These are phyloP conservation scores for Glutinoglossum americanum DNA, from an alignment of 495 filamentous ascomycete species.

Conservation along the genomic window DNA sequence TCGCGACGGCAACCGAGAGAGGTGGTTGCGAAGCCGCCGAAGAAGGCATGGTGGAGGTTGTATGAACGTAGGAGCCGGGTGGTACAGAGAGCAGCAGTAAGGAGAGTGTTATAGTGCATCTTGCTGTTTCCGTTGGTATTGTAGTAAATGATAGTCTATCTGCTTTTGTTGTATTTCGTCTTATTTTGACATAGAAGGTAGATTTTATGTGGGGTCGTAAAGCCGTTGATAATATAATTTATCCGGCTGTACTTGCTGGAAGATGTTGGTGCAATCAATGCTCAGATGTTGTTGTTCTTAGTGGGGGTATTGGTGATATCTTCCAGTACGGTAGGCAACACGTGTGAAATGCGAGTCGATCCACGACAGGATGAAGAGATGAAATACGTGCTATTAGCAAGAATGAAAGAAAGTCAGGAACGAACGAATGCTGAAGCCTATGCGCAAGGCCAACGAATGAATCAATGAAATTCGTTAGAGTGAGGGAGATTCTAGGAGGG, in stretches of 20 bases:
- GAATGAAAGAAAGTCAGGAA: neutral
- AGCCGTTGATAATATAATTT: neutral
- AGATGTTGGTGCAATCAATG: neutral
- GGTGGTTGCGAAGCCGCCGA: slow-evolving; percentile 17
- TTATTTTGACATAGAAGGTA: neutral
- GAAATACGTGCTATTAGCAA: neutral
- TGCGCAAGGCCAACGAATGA: neutral
- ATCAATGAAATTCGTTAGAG: slow-evolving; percentile 1
- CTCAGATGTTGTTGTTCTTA: neutral
- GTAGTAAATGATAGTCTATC: neutral
- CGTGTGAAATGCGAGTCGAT: neutral
- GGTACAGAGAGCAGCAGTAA: slow-evolving; percentile 15
- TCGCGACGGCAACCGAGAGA: slow-evolving; percentile 12
- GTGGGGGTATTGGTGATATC: neutral
- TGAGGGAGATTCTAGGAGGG: neutral
- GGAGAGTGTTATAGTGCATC: slow-evolving; percentile 14
- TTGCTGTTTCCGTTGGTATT: neutral
- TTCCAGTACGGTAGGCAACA: neutral
- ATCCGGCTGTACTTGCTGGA: neutral
- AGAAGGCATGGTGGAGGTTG: slow-evolving; percentile 16
- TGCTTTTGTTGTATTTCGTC: neutral
- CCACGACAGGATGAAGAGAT: neutral
- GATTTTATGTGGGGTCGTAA: neutral
- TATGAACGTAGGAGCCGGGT: slow-evolving; percentile 14
- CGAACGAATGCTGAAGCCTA: neutral